These are phyloP conservation scores for Fragilaria crotonensis DNA, from an alignment of 108 stramenopile species.

Conservation along the genomic window DNA sequence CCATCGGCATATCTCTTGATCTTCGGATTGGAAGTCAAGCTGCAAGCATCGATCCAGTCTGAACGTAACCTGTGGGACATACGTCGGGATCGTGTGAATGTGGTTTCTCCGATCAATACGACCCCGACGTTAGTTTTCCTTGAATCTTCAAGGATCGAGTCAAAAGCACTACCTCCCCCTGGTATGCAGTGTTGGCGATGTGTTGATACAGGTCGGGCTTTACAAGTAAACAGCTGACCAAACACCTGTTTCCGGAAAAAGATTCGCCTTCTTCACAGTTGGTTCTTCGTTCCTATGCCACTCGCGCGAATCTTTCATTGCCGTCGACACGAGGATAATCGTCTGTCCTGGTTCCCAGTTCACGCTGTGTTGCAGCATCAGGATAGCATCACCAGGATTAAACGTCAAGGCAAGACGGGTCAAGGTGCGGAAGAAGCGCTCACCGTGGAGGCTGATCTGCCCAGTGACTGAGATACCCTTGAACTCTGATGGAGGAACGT, in stretches of 20 bases:
- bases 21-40: too few species aligned
- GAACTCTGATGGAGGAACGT: slow-evolving; percentile 7
- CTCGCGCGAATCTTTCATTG: slow-evolving; percentile 18
- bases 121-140: too few species aligned
- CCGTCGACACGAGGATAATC: slow-evolving; percentile 24
- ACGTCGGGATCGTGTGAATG: too few species aligned
- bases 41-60: too few species aligned
- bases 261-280: slow-evolving; percentile 10
- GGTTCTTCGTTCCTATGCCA: slow-evolving; percentile 24
- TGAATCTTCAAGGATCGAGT: slow-evolving; percentile 37
- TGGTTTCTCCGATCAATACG: too few species aligned
- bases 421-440: slow-evolving; percentile 25
- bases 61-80: too few species aligned
- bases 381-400: slow-evolving; percentile 4
- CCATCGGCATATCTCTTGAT: too few species aligned
- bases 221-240: slow-evolving; percentile 17
- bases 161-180: slow-evolving; percentile 41
- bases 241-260: slow-evolving; percentile 6
- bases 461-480: slow-evolving; percentile 36
- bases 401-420: slow-evolving; percentile 25
- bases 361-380: slow-evolving; percentile 23
- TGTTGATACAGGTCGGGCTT: slow-evolving; percentile 19
- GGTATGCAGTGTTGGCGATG: slow-evolving; percentile 31
- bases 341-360: slow-evolving; percentile 36
- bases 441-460: slow-evolving; percentile 30